Base-by-base conservation (phyloP, 2,329 filamentous ascomycete genomes). In the Mariannaea sp. region DNA sequence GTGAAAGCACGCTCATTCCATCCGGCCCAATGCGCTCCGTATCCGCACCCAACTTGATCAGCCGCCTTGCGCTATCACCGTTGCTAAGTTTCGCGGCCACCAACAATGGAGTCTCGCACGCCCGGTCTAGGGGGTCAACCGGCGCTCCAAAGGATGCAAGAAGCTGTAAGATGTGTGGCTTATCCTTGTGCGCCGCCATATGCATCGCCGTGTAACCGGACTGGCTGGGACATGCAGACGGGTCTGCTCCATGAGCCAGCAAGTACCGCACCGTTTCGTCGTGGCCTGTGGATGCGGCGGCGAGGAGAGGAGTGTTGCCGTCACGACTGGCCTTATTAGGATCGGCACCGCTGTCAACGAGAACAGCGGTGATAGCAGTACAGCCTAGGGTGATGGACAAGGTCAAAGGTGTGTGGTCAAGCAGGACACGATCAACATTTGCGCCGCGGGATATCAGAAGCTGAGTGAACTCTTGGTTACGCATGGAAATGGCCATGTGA, bases 51-150 rank as follows among this genome's bases (percentile, higher is more conserved):
- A 66, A 56, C 7, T 62, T 58, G 39, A 66, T 61, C 40, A 66
- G 33, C 20, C 57, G 57, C 27, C 59, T 49, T 10, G 62, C 57
- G 33, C 64, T 67, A 20, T 60, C 55, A 9, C 39, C 38, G 36
- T 66, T 66, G 19, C 64, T 62, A 3, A 66, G 61, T 41, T 66
- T 66, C n/a, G 64, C 64, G 10, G 64, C 64, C n/a, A 66, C 58
- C 17, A 66, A 32, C 1, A 66, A 53, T 36, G 64, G 64, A n/a
- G 64, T 66, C 43, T 66, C 64, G 14, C 64, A 62, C 13, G 53
- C 50, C 27, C 39, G 64, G 33, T 66, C 64, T 29, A 64, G 35
- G 7, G 52, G 49, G 22, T 66, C 62, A 14, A 64, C 47, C n/a
- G 60, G 50, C 4, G 64, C 64, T 13, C 63, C 62, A 7, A 49